Evolutionary conservation across 169 alveolate genomes (phyloP).

Genomic region (Eimeria maxima): DNA sequence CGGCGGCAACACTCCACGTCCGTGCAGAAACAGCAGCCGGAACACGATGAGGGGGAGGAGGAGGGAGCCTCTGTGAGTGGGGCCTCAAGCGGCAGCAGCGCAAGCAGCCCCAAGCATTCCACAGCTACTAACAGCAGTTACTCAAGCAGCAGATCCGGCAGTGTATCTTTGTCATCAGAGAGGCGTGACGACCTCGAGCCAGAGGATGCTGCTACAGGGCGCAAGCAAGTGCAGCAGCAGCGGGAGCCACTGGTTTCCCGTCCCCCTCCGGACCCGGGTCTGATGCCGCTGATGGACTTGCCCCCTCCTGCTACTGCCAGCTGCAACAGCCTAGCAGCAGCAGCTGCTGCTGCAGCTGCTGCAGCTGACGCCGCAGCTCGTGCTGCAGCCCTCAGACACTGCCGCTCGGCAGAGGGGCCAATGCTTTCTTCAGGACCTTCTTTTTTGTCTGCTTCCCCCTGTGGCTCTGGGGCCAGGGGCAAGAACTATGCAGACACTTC

Average conservation of each 20-base stretch:
- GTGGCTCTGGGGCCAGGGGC: neutral
- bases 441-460: neutral
- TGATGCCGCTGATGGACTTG: constrained; percentile 16
- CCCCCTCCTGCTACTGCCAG: neutral
- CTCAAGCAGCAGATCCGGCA: neutral
- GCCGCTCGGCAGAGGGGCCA: constrained; percentile 43
- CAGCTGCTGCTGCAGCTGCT: constrained; percentile 35
- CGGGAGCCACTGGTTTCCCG: constrained; percentile 7
- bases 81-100: constrained; percentile 8
- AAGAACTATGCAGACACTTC: neutral
- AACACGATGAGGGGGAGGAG: neutral
- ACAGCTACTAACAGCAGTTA: neutral
- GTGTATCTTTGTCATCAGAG: neutral
- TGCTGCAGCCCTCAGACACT: neutral
- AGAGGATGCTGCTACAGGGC: neutral
- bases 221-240: constrained; percentile 24
- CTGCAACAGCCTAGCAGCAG: constrained; percentile 19
- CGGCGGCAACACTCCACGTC: neutral
- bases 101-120: neutral
- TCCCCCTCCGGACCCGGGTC: constrained; percentile 38
- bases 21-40: neutral
- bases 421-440: neutral
- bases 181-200: neutral
- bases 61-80: neutral
- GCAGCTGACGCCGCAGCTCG: constrained; percentile 30